Evolutionary conservation across 805 yeast genomes (phyloP).

Genomic region (Wickerhamiella sorbophila): DNA sequence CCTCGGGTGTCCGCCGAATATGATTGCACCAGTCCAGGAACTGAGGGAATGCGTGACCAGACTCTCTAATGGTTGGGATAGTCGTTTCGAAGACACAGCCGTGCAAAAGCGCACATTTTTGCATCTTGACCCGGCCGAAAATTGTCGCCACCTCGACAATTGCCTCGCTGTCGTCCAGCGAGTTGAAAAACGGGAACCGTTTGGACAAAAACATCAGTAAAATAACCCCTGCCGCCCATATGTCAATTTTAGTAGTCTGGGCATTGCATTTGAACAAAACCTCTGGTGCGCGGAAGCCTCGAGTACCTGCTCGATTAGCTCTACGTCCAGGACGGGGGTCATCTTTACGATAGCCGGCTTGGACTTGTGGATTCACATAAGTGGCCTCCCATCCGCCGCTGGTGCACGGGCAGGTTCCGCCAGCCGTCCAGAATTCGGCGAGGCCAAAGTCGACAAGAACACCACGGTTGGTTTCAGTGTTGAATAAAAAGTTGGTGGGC

Average conservation of each 20-base stretch:
- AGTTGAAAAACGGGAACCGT: constrained; percentile 85
- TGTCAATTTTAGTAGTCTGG: constrained; percentile 69
- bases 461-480: constrained; percentile 53
- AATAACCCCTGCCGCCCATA: constrained; percentile 89
- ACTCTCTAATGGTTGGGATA: constrained; percentile 36
- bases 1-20: constrained; percentile 1
- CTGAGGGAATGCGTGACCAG: constrained; percentile 28
- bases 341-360: constrained; percentile 67
- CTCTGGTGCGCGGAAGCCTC: constrained; percentile 93
- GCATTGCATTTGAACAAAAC: constrained; percentile 75
- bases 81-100: constrained; percentile 74
- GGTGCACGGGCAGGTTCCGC: constrained; percentile 12
- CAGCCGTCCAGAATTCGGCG: constrained; percentile 46
- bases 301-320: constrained; percentile 93
- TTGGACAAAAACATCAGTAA: constrained; percentile 61
- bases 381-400: constrained; percentile 13
- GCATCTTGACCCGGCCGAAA: constrained; percentile 62
- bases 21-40: constrained; percentile 27
- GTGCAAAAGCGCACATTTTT: constrained; percentile 67
- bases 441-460: constrained; percentile 85
- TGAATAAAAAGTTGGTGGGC: constrained; percentile 64
- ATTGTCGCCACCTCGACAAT: constrained; percentile 67
- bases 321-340: constrained; percentile 81
- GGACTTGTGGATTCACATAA: constrained; percentile 22
- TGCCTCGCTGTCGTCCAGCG: constrained; percentile 88